These are phyloP conservation scores for Pichia eremophila DNA, from an alignment of 805 yeast species.

Conservation along the genomic window DNA sequence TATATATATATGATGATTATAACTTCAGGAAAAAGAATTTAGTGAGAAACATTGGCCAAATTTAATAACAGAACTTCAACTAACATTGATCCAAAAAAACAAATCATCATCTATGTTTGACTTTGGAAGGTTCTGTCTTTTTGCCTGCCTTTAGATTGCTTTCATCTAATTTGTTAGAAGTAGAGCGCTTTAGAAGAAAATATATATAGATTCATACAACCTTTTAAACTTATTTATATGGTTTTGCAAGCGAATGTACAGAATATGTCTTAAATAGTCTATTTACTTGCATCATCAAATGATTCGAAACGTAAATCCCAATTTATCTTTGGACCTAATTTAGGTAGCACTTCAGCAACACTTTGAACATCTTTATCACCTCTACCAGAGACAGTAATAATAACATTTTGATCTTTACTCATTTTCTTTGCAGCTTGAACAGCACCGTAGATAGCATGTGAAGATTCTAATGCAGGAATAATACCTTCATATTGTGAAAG, in stretches of 20 bases:
- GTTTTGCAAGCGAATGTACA: not conserved
- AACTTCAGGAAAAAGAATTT: too few relatives aligned
- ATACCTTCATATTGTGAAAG: constrained; percentile 94
- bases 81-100: too few relatives aligned
- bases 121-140: too few relatives aligned
- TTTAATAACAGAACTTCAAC: too few relatives aligned
- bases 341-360: constrained; percentile 90
- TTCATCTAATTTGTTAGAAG: too few relatives aligned
- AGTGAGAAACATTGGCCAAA: too few relatives aligned
- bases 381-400: constrained; percentile 92
- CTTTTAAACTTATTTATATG: not conserved
- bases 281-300: constrained; percentile 24
- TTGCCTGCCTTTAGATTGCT: too few relatives aligned
- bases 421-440: constrained; percentile 78
- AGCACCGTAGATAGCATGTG: constrained; percentile 94
- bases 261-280: not conserved
- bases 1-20: too few relatives aligned
- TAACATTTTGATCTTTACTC: constrained; percentile 68
- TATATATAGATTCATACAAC: not conserved
- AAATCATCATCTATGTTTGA: too few relatives aligned
- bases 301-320: constrained; percentile 91
- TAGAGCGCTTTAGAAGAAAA: too few relatives aligned
- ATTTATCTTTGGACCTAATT: constrained; percentile 79
- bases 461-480: constrained; percentile 95
- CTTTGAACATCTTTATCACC: constrained; percentile 99